Evolutionary conservation across 2,329 filamentous ascomycete species (phyloP).

Genomic region (Fusarium lyarnte): DNA sequence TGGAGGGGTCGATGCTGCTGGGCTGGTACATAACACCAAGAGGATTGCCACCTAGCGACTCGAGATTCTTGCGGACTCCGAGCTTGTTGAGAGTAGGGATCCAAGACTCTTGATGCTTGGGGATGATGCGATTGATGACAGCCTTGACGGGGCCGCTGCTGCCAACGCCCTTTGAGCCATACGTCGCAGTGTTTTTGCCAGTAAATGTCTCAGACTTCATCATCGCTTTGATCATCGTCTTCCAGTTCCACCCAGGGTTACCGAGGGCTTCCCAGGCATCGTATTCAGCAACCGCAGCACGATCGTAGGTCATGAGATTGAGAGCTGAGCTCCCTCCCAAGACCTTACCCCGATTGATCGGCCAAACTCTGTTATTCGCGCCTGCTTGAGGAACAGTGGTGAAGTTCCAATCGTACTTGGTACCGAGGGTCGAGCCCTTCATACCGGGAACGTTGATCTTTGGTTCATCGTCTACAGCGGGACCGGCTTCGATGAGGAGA

Average conservation of each 20-base stretch:
- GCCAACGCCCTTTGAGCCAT: slow-evolving; percentile 30
- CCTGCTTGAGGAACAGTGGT: slow-evolving; percentile 41
- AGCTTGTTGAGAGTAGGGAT: slow-evolving; percentile 55
- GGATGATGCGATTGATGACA: slow-evolving; percentile 53
- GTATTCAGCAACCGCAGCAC: slow-evolving; percentile 42
- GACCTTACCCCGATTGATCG: slow-evolving; percentile 39
- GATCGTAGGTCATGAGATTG: slow-evolving; percentile 46
- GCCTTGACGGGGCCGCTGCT: slow-evolving; percentile 37
- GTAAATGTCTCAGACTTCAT: slow-evolving; percentile 33
- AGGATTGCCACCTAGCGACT: slow-evolving; percentile 57
- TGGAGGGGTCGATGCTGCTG: slow-evolving; percentile 54
- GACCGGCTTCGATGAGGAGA: slow-evolving; percentile 12
- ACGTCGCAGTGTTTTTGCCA: slow-evolving; percentile 36
- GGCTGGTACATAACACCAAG: slow-evolving; percentile 60
- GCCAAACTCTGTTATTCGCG: slow-evolving; percentile 32
- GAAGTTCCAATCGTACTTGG: slow-evolving; percentile 45
- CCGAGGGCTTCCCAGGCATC: slow-evolving; percentile 51
- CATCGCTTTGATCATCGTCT: slow-evolving; percentile 31
- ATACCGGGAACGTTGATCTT: slow-evolving; percentile 19
- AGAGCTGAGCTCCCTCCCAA: slow-evolving; percentile 46
- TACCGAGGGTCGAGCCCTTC: slow-evolving; percentile 29
- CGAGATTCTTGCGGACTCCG: slow-evolving; percentile 49
- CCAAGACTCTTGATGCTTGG: slow-evolving; percentile 54
- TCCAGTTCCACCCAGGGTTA: slow-evolving; percentile 52
- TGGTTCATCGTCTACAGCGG: slow-evolving; percentile 5